Evolutionary conservation across 495 filamentous ascomycete genomes (phyloP), one percentile per base, ranked within the genome.

Genomic region (Penicillium flavigenum): DNA sequence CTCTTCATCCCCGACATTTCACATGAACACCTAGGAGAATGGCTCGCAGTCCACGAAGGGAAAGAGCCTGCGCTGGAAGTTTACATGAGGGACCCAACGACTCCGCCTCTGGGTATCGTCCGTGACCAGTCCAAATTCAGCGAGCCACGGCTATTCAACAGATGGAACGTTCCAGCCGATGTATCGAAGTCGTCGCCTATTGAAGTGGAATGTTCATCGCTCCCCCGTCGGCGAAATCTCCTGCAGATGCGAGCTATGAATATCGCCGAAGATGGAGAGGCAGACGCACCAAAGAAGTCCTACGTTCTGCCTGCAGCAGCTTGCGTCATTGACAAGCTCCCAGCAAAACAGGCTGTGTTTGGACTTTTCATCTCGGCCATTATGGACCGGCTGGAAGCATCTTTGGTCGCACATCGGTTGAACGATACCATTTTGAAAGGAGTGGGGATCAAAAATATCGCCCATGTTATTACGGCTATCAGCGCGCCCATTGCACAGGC

Each of bases 361-460:
- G 88, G 85, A 1, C 75, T 87, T 16, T 79, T 95, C 34, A 77
- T 96, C 24, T 91, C 94, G 0, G 85, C 87, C 0, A 85, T 97
- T 8, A 72, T 89, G 5, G 81, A 88, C 53, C 81, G 81, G n/a
- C 61, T 93, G 17, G 88, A 88, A 58, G 71, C 83, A 4, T 72
- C 74, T 17, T 71, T 92, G 20, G 72, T 92, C 27, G 90, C 88
- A 2, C 69, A 81, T 20, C 75, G 79, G 26, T 74, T 97, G 4
- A 79, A 84, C 45, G 71, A 76, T 9, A 88, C 79, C 0, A 63
- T 91, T 26, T 70, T 96, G 5, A 67, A 72, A 45, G 70, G 73
- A 5, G 72, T 88, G 4, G 66, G 64, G 0, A 83, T 95, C 48
- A 67, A 69, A 0, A 67, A 86, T 58, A 55, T 84, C 6, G 60